Conservation (phyloP, 352 stramenopile genomes). For the Globisporangium mamillatum region DNA sequence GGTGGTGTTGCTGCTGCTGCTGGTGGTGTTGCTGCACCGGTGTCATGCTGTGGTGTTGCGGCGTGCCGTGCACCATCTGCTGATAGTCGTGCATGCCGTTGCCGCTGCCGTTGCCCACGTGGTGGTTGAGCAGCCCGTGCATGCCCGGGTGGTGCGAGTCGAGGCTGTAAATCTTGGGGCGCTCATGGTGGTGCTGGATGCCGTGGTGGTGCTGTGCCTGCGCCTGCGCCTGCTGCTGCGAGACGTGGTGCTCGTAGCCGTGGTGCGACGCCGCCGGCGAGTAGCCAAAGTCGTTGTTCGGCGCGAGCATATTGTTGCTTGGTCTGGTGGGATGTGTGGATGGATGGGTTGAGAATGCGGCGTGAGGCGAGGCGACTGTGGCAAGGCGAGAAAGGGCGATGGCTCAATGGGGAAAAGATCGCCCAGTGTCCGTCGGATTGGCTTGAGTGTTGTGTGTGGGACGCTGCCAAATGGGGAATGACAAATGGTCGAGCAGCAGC, state of each 20-base stretch:
- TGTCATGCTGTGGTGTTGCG: conserved; percentile 40
- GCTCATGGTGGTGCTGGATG: conserved; percentile 45
- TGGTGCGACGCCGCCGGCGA: conserved; percentile 23
- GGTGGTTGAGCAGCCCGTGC: conserved; percentile 39
- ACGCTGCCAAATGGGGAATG: conserved; percentile 74
- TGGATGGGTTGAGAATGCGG: background rate
- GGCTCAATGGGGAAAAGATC: background rate
- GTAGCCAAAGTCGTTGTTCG: conserved; percentile 71
- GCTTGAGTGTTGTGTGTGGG: conserved; percentile 22
- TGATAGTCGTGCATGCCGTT: conserved; percentile 33
- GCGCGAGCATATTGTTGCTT: conserved; percentile 30
- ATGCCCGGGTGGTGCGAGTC: conserved; percentile 28
- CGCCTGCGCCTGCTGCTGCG: conserved; percentile 14
- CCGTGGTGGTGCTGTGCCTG: conserved; percentile 9
- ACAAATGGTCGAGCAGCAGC: conserved; percentile 60
- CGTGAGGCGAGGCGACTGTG: background rate
- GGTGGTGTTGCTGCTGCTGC: conserved; percentile 46
- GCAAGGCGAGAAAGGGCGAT: background rate
- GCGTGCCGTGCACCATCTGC: conserved; percentile 38
- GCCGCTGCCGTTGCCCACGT: conserved; percentile 21
- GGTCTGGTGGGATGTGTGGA: background rate
- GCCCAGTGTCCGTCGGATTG: background rate
- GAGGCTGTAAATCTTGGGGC: conserved; percentile 54
- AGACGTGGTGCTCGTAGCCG: conserved; percentile 18
- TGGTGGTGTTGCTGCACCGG: conserved; percentile 38